Evolutionary conservation across 1,284 basidiomycete species (phyloP), one percentile per base, ranked within the genome.

Genomic region (Cystobasidium pallidum): DNA sequence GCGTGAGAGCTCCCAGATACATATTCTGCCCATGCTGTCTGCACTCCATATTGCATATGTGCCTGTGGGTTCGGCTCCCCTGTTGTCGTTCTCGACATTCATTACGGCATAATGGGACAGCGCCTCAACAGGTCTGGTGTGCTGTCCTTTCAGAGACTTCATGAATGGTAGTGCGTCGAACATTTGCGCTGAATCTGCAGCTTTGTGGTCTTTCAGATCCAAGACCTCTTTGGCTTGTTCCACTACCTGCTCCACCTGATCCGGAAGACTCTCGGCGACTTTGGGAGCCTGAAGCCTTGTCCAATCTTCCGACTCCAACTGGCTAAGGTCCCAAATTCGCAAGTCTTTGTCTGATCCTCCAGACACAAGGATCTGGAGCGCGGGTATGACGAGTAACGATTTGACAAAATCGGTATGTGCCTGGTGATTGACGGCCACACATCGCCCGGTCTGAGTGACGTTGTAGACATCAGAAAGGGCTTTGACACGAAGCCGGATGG

Each of bases 351-450:
- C 95, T 7, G 94, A 96, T 26, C 92, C 88, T 19, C 91, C 91
- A 0, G 94, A 94, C 8, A 94, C 83, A 30, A 98, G 82, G 17
- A 94, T 81, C 3, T 84, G 82, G 8, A 88, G 82, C 0, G 84
- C 81, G 0, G 89, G 86, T 17, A 94, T 82, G 32, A 91, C 86
- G 49, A 88, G 84, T 30, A 95, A 82, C 34, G 86, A 84, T 82
- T 95, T 96, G 73, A 96, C 86, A 77, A 96, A 96, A 81, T 96
- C 93, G 0, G 85, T 83, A 78, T 96, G 93, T 0, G 88, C 91
- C 41, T 76, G 43, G n/a, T 84, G 81, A 0, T 88, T 89, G 0
- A 88, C 87, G 0, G 86, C 88, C n/a, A 92, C 81, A 30, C 87
- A 74, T 19, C 82, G 80, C 77, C 87, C 91, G 0, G 86, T 88